These are phyloP conservation scores for Viridothelium virens DNA, from an alignment of 495 filamentous ascomycete genomes.

Conservation along the genomic window DNA sequence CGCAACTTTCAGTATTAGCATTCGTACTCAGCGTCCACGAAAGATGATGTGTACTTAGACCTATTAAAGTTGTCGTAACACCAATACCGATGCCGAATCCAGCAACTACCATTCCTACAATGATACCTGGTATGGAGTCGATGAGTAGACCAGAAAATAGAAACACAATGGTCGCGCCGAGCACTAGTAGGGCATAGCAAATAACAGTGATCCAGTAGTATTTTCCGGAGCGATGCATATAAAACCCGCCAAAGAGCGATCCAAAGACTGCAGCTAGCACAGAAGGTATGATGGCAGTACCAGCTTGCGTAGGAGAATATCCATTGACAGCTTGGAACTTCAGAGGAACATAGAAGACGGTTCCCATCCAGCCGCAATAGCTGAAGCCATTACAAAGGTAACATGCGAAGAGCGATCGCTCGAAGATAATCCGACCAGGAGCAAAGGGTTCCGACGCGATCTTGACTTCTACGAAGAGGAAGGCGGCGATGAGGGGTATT, in stretches of 20 bases:
- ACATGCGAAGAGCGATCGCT: conserved; percentile 56
- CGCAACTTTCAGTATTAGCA: conserved; percentile 46
- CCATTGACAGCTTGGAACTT: conserved; percentile 71
- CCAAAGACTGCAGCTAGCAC: conserved; percentile 58
- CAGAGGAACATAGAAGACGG: conserved; percentile 69
- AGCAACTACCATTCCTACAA: conserved; percentile 48
- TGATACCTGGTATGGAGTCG: conserved; percentile 42
- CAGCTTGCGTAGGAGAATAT: conserved; percentile 56
- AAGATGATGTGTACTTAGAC: conserved; percentile 42
- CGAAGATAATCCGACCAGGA: conserved; percentile 70
- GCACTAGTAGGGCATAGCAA: conserved; percentile 45
- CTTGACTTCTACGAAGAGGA: conserved; percentile 62
- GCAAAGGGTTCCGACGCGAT: conserved; percentile 73
- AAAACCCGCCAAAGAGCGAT: conserved; percentile 57
- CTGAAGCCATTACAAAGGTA: conserved; percentile 73
- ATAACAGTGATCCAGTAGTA: conserved; percentile 68
- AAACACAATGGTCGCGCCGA: conserved; percentile 49
- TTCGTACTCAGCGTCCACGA: conserved; percentile 21
- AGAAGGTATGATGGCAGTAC: conserved; percentile 58
- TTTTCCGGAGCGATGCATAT: conserved; percentile 69
- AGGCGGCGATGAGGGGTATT: conserved; percentile 54
- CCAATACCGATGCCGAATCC: conserved; percentile 59
- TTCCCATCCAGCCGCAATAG: conserved; percentile 56
- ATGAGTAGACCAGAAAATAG: conserved; percentile 50
- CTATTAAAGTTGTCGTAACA: conserved; percentile 63